Conservation (phyloP, 441 rosid species). For the Syzygium syzygioides region DNA sequence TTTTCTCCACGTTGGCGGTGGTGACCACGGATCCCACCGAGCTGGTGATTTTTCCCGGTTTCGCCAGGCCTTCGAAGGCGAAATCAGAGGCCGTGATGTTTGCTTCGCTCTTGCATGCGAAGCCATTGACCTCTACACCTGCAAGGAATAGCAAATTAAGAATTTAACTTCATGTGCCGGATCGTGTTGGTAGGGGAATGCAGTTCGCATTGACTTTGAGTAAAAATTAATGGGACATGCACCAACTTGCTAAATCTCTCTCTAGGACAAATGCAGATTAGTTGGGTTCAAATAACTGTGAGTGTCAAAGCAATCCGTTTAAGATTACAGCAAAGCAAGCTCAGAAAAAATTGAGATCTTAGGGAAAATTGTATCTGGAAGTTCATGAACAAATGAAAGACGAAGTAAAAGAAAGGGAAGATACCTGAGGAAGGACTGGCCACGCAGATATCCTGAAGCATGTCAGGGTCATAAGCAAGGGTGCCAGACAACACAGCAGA, state of each 20-base stretch:
- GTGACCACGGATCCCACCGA: conserved; percentile 68
- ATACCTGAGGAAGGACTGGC: conserved; percentile 56
- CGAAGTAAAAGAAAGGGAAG: background rate
- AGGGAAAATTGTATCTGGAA: background rate
- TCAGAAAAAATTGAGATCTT: background rate
- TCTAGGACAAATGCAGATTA: background rate
- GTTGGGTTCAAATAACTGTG: background rate
- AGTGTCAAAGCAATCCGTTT: background rate
- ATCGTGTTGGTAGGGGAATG: background rate
- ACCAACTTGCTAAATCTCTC: background rate
- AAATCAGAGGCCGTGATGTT: conserved; percentile 62
- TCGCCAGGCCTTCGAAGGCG: conserved; percentile 58
- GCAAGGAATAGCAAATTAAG: background rate
- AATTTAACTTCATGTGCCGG: background rate
- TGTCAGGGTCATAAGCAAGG: conserved; percentile 59
- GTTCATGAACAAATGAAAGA: background rate
- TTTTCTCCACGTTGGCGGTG: conserved; percentile 62
- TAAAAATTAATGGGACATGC: background rate
- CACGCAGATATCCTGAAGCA: conserved; percentile 80
- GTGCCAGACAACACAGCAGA: conserved; percentile 17
- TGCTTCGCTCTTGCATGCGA: conserved; percentile 59
- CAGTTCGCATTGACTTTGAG: background rate
- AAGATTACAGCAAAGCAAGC: background rate
- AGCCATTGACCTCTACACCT: conserved; percentile 55
- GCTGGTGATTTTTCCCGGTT: conserved; percentile 41